These are phyloP conservation scores for Tuber umbilicatum DNA, from an alignment of 495 filamentous ascomycete species.

Conservation along the genomic window DNA sequence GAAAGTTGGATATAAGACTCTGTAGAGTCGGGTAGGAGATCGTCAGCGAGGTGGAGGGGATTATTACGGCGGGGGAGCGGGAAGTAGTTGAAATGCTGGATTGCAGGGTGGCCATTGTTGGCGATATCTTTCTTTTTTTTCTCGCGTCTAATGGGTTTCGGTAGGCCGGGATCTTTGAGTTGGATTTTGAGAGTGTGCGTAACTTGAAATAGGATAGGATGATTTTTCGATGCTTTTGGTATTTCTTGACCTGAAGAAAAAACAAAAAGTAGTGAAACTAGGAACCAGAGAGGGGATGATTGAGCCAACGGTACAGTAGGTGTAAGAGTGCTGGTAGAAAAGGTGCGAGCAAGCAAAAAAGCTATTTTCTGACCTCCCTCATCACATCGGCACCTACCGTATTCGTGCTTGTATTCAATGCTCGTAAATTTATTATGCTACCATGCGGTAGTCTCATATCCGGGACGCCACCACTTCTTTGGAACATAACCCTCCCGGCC, in stretches of 20 bases:
- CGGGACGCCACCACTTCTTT: background rate
- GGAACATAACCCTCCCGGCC: background rate
- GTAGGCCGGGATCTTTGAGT: background rate
- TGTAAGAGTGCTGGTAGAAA: no score
- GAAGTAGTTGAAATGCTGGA: constrained; percentile 46
- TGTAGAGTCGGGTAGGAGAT: constrained; percentile 60
- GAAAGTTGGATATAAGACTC: constrained; percentile 57
- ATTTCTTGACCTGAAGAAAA: constrained; percentile 6
- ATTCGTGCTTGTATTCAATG: no score
- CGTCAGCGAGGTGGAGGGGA: constrained; percentile 56
- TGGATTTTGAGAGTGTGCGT: background rate
- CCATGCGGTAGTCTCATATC: no score
- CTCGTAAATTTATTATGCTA: no score
- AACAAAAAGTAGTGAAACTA: constrained; percentile 1
- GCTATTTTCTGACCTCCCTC: background rate
- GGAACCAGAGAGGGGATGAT: background rate
- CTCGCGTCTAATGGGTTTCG: background rate
- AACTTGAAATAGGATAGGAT: background rate
- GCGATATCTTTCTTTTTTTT: no score
- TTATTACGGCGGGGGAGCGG: constrained; percentile 55
- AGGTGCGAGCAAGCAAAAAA: background rate
- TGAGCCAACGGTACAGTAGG: background rate
- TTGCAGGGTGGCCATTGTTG: constrained; percentile 47
- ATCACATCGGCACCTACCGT: background rate
- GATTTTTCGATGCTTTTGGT: background rate